Conservation (phyloP, 2,329 filamentous ascomycete genomes). For the Nothopassalora personata region DNA sequence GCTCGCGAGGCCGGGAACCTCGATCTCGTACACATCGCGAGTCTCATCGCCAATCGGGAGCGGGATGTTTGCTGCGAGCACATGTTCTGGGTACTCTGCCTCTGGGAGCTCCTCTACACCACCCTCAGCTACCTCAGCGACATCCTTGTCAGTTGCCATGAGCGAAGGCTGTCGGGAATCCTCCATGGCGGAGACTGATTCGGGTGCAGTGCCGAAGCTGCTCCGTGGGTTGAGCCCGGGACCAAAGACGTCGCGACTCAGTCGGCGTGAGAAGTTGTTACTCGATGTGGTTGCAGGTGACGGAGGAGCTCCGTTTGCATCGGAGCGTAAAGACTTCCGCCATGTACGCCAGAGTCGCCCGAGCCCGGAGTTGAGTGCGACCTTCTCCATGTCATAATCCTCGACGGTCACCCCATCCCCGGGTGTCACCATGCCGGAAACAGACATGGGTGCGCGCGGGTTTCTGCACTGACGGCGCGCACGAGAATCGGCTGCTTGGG, state of each 20-base stretch:
- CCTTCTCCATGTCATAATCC: constrained; percentile 85
- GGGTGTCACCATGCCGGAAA: constrained; percentile 18
- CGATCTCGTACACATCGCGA: constrained; percentile 72
- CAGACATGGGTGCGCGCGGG: constrained; percentile 16
- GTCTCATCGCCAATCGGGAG: constrained; percentile 58
- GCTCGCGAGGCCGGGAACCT: constrained; percentile 65
- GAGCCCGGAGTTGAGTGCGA: constrained; percentile 82
- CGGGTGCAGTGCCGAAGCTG: constrained; percentile 19
- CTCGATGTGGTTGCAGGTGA: constrained; percentile 10
- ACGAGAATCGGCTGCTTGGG: constrained; percentile 73
- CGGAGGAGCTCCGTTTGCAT: constrained; percentile 13
- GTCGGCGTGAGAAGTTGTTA: constrained; percentile 15
- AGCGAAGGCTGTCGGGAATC: constrained; percentile 19
- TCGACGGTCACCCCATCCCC: constrained; percentile 52
- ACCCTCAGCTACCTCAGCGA: constrained; percentile 1
- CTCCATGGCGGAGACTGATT: constrained; percentile 19
- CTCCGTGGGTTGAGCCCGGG: constrained; percentile 17
- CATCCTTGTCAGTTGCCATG: constrained; percentile 9
- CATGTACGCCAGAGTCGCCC: constrained; percentile 90
- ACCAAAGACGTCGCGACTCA: constrained; percentile 15
- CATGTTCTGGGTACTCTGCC: constrained; percentile 34
- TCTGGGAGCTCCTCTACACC: constrained; percentile 32
- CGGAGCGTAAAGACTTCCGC: constrained; percentile 73
- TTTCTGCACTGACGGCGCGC: constrained; percentile 38
- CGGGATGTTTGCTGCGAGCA: constrained; percentile 57